phyloP scores from a whole-genome alignment of 2,329 filamentous ascomycete genomes.

The Metarhizium sp. region DNA sequence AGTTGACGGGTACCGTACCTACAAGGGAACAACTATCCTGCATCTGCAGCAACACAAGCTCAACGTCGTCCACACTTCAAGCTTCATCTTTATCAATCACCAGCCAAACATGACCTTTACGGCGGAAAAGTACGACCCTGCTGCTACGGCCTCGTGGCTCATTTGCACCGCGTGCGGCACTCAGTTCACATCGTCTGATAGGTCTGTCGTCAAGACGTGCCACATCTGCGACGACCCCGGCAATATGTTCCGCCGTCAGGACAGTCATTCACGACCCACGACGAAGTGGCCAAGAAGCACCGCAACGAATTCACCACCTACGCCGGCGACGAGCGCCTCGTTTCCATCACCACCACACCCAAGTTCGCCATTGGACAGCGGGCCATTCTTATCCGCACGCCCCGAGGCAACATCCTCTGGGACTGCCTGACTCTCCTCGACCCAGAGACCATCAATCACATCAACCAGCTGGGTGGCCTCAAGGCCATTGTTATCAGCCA shows the following conservation, averaged over 20 bases:
- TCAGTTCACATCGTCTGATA: slow-evolving; percentile 43
- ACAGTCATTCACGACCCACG: slow-evolving; percentile 57
- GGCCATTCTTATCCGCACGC: slow-evolving; percentile 34
- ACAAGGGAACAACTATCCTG: not conserved
- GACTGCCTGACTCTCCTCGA: slow-evolving; percentile 67
- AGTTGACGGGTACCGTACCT: no score
- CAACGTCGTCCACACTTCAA: no score
- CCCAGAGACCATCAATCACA: slow-evolving; percentile 45
- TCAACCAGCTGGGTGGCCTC: slow-evolving; percentile 55
- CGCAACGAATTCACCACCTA: slow-evolving; percentile 45
- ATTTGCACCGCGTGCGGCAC: slow-evolving; percentile 63
- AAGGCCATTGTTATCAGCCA: slow-evolving; percentile 67
- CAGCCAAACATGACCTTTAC: not conserved
- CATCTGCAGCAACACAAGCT: not conserved
- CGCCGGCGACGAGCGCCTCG: slow-evolving; percentile 32
- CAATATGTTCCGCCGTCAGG: slow-evolving; percentile 52
- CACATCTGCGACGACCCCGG: slow-evolving; percentile 49
- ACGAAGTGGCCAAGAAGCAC: slow-evolving; percentile 32
- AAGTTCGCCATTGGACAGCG: slow-evolving; percentile 68
- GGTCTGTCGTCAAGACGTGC: slow-evolving; percentile 25
- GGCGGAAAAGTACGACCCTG: not conserved
- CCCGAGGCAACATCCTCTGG: slow-evolving; percentile 65
- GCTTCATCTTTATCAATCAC: not conserved
- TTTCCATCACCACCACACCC: slow-evolving; percentile 39
- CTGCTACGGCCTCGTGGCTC: slow-evolving; percentile 20